phyloP scores from a whole-genome alignment of 2,329 filamentous ascomycete species.

The Fusarium foetens region DNA sequence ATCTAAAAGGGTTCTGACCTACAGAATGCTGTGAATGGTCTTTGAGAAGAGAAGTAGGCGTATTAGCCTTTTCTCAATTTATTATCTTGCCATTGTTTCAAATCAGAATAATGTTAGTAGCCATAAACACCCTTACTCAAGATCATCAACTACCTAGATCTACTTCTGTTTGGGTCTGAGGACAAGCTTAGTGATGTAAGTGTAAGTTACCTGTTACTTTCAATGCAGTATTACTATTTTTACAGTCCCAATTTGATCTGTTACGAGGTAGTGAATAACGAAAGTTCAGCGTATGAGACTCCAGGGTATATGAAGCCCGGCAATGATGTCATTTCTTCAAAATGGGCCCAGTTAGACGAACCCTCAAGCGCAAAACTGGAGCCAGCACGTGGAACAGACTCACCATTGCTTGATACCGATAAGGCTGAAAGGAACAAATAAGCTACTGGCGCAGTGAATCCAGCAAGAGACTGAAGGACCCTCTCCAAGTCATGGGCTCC shows the following conservation, averaged over 20 bases:
- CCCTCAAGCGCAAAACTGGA: neutral
- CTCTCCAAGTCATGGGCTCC: neutral
- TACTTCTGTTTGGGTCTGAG: neutral
- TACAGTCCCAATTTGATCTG: accelerated
- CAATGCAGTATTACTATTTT: accelerated
- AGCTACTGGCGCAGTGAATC: neutral
- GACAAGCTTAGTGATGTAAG: accelerated
- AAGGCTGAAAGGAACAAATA: neutral
- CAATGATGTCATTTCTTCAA: neutral
- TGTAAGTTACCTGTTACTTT: accelerated
- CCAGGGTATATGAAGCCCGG: neutral
- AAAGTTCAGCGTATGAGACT: neutral
- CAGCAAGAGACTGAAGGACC: neutral
- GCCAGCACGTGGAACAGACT: neutral
- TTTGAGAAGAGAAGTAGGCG: neutral
- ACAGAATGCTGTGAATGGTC: neutral
- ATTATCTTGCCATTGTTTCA: too few relatives aligned
- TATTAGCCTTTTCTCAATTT: too few relatives aligned
- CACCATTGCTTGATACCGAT: neutral
- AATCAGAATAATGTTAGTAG: too few relatives aligned
- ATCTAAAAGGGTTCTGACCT: neutral
- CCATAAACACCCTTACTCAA: accelerated
- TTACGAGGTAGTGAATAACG: too few relatives aligned
- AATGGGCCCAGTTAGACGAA: accelerated
- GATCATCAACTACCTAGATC: accelerated